Base-by-base conservation (phyloP, 2,329 filamentous ascomycete genomes). In the Talaromyces atroroseus region DNA sequence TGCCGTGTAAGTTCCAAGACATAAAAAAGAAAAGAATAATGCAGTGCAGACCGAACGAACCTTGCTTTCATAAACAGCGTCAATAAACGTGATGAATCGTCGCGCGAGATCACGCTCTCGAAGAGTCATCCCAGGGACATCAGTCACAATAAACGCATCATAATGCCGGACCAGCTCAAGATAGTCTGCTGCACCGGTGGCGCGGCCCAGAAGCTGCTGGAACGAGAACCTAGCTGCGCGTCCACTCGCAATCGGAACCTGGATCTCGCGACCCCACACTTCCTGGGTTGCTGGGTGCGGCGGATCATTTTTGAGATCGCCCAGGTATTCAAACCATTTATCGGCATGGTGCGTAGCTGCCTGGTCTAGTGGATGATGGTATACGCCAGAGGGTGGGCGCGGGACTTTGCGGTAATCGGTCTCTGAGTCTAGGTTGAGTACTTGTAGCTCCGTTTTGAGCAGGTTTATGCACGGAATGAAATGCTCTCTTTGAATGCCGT, bases 361-460 rank as follows among this genome's bases (percentile, higher is more conserved):
- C 8, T 80, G 79, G 70, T 92, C 91, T 2, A 97, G 84, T 0
- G 90, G 89, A 58, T 90, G 86, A 76, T 97, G 90, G 73, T 97
- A 99, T 18, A 99, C 94, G 38, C 90, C 92, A 0, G 90, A 95
- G 0, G 92, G 88, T 2, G 94, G 94, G 0, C 94, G 85, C 1
- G 92, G 90, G 56, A 99, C 95, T 74, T 96, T 97, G 66, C 94
- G 90, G 77, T 99, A 99, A 74, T 99, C 94, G 38, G 92, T 99
- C 4, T 87, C 86, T 2, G 91, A 96, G 76, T 99, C 89, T 58
- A 99, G 85, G 73, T 96, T 96, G 65, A 99, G 89, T 49, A 97
- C 90, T 54, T 89, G 86, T 8, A 99, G 82, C 2, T 87, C 84
- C 40, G 80, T 82, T 71, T 96, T 92, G 46, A 99, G 84, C 3